These are phyloP conservation scores for Heimioporus punctisporus DNA, from an alignment of 1,284 basidiomycete genomes.

Conservation along the genomic window DNA sequence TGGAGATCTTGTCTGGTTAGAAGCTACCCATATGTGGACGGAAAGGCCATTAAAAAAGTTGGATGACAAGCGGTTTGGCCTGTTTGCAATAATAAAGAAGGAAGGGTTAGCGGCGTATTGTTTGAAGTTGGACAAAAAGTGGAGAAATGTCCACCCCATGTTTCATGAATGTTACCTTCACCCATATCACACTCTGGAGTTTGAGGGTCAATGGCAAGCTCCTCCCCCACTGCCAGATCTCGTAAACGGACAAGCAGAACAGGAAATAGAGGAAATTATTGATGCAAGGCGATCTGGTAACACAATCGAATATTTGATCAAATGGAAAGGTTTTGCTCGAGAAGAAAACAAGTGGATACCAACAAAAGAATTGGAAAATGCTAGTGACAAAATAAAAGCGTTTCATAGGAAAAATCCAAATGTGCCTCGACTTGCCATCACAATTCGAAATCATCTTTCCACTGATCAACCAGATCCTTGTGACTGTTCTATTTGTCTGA, in stretches of 20 bases:
- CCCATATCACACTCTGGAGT: background rate
- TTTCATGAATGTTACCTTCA: background rate
- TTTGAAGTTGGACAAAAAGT: background rate
- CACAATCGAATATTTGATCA: background rate
- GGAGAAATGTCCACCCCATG: background rate
- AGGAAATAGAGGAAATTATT: background rate
- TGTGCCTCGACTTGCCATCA: background rate
- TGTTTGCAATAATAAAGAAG: background rate
- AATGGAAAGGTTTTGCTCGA: background rate
- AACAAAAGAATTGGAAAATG: background rate
- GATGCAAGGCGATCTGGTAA: background rate
- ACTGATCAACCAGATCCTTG: background rate
- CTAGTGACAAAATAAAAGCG: background rate
- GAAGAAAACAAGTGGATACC: background rate
- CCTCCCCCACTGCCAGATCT: background rate
- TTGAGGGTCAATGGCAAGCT: background rate
- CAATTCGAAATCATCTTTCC: background rate
- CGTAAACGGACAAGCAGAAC: background rate
- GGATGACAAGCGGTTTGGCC: background rate
- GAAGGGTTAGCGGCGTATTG: background rate
- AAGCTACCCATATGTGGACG: background rate
- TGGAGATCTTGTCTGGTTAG: background rate
- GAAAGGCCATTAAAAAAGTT: background rate
- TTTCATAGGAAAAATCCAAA: background rate
- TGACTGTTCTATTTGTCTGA: background rate